Conservation (phyloP, 2,329 filamentous ascomycete genomes). For the Aspergillus alliaceus region DNA sequence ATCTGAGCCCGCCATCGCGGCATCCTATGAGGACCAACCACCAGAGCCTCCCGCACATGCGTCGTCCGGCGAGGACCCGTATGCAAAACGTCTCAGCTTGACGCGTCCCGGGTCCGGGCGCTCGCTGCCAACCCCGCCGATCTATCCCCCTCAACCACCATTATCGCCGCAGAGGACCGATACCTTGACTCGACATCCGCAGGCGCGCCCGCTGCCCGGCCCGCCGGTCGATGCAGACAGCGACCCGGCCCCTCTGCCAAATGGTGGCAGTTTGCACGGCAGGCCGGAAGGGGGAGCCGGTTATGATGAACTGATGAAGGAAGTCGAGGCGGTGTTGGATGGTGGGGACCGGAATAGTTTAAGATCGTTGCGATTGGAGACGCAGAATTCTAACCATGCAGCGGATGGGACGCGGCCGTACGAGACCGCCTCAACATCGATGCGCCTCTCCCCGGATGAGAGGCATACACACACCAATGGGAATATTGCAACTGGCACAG, state of each 20-base stretch:
- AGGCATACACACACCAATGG: constrained; percentile 51
- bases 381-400: constrained; percentile 14
- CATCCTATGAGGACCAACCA: constrained; percentile 30
- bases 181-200: constrained; percentile 57
- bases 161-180: constrained; percentile 53
- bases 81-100: constrained; percentile 27
- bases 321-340: constrained; percentile 55
- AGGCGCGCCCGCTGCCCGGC: constrained; percentile 59
- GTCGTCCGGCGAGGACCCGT: constrained; percentile 23
- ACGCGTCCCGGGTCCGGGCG: constrained; percentile 35
- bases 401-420: too few species aligned
- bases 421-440: too few species aligned
- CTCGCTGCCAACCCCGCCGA: constrained; percentile 49
- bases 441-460: constrained; percentile 42
- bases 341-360: constrained; percentile 26
- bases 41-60: constrained; percentile 36
- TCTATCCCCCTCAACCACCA: constrained; percentile 51
- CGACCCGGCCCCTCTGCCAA: constrained; percentile 21
- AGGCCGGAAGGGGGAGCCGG: constrained; percentile 41
- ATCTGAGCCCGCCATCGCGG: constrained; percentile 16
- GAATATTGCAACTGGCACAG: constrained; percentile 45
- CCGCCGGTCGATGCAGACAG: constrained; percentile 51
- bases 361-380: constrained; percentile 22
- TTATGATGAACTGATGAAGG: constrained; percentile 59
- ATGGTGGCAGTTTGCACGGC: constrained; percentile 29